Base-by-base conservation (phyloP, 106 monocot species). In the Dendrobium chrysotoxum region DNA sequence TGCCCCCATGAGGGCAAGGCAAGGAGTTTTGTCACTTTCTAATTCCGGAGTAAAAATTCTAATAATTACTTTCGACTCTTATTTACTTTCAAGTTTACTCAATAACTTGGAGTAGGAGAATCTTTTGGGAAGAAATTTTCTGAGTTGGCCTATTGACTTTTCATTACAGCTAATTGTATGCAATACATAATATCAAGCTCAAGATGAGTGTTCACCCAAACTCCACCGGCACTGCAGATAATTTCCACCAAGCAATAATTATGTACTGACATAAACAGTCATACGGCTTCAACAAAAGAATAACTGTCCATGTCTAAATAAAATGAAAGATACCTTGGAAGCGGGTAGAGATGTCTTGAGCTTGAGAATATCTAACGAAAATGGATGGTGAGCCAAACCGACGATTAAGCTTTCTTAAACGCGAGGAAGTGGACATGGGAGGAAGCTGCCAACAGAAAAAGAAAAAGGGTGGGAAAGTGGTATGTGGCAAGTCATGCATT, bases 351-450 rank as follows among this genome's bases (percentile, higher is more conserved):
- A 87, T 77, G 28, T 87, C 89, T 57, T 50, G 84, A 20, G 95
- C 78, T 70, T 87, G 87, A 1, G 95, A 90, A 78, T 95, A 92
- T 80, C 86, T 86, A 75, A 90, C 88, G 66, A 80, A 77, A 77
- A 28, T 17, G 13, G 50, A 53, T 28, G 77, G 5, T 26, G 50
- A 15, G 4, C 53, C 28, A 39, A 46, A 30, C 77, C 77, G 50
- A 10, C 30, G 28, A 53, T 53, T 77, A 16, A 28, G 25, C 50
- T 28, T 77, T 30, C 77, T 77, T 11, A 53, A 53, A 23, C 77
- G 77, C 50, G 21, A 53, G 1, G 53, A 28, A 26, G 8, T 28
- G 13, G 53, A 28, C 15, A 30, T 28, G 2, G 77, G 40, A 77
- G 77, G 53, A 77, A 30, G 50, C 77, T 77, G 77, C 12, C 25